phyloP scores from a whole-genome alignment of 306 rosid species.

The Astragalus glycyphyllos region DNA sequence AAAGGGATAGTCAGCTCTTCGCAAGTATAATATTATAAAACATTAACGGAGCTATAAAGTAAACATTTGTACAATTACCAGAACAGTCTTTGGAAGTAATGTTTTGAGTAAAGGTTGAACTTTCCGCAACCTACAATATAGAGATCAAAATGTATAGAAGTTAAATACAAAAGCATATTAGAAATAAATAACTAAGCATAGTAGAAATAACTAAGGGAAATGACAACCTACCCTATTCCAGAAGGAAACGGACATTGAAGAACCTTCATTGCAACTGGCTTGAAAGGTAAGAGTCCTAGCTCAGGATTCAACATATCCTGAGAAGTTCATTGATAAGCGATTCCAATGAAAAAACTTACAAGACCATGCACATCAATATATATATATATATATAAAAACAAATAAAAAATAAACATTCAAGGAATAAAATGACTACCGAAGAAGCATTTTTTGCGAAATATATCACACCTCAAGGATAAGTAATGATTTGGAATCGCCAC shows the following conservation, averaged over 20 bases:
- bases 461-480: conserved; percentile 80
- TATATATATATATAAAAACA: not conserved
- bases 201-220: not conserved
- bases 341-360: conserved; percentile 31
- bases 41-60: not conserved
- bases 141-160: conserved; percentile 20
- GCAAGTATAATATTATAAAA: conserved; percentile 17
- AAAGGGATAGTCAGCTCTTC: conserved; percentile 9
- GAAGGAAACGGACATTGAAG: conserved; percentile 79
- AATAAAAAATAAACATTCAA: not conserved
- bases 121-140: conserved; percentile 58
- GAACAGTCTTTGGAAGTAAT: conserved; percentile 67
- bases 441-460: conserved; percentile 3
- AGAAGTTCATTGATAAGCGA: conserved; percentile 28
- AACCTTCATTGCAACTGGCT: conserved; percentile 82
- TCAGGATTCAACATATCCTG: conserved; percentile 72
- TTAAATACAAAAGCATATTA: conserved; percentile 20
- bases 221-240: conserved; percentile 67
- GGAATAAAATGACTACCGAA: conserved; percentile 5
- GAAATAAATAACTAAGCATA: not conserved
- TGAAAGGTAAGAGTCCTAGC: conserved; percentile 77
- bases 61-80: conserved; percentile 56
- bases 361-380: not conserved
- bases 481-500: conserved; percentile 73
- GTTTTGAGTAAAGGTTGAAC: conserved; percentile 61